phyloP scores from a whole-genome alignment of 1,284 basidiomycete species.

The Sporisorium iseilematis-ciliati region DNA sequence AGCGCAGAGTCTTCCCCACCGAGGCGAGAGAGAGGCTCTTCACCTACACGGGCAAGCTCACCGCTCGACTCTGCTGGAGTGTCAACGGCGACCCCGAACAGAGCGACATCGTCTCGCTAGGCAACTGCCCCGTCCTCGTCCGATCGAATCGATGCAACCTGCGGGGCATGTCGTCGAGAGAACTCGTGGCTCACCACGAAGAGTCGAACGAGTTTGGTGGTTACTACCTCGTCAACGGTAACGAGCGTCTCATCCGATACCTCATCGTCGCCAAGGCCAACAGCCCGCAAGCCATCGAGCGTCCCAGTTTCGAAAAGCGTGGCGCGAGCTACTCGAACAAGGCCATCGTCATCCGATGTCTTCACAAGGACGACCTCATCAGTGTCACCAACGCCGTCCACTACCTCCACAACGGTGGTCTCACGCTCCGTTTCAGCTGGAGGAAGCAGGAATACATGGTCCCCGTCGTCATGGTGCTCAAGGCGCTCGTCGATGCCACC shows the following conservation, averaged over 20 bases:
- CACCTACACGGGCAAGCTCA: conserved; percentile 92
- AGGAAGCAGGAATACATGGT: conserved; percentile 99
- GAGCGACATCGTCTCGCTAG: conserved; percentile 86
- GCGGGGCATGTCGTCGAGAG: conserved; percentile 83
- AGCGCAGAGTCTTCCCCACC: conserved; percentile 83
- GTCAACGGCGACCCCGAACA: conserved; percentile 81
- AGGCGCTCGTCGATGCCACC: conserved; percentile 88
- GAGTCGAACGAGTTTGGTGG: conserved; percentile 99
- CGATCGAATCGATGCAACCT: conserved; percentile 96
- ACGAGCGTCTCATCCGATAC: conserved; percentile 97
- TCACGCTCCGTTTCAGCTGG: conserved; percentile 96
- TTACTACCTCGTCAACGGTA: conserved; percentile 98
- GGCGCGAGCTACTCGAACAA: conserved; percentile 94
- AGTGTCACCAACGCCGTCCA: conserved; percentile 89
- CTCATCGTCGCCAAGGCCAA: conserved; percentile 91
- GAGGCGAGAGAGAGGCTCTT: conserved; percentile 82
- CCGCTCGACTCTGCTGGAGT: conserved; percentile 88
- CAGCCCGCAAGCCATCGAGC: conserved; percentile 86
- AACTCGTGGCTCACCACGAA: conserved; percentile 90
- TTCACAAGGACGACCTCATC: conserved; percentile 73
- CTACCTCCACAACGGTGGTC: conserved; percentile 94
- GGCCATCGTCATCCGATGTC: conserved; percentile 94
- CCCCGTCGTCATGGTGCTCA: conserved; percentile 95
- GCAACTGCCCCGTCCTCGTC: conserved; percentile 95
- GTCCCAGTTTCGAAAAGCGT: conserved; percentile 88